Conservation (phyloP, 2,329 filamentous ascomycete genomes). For the Dryadomyces quercus-mongolicae region DNA sequence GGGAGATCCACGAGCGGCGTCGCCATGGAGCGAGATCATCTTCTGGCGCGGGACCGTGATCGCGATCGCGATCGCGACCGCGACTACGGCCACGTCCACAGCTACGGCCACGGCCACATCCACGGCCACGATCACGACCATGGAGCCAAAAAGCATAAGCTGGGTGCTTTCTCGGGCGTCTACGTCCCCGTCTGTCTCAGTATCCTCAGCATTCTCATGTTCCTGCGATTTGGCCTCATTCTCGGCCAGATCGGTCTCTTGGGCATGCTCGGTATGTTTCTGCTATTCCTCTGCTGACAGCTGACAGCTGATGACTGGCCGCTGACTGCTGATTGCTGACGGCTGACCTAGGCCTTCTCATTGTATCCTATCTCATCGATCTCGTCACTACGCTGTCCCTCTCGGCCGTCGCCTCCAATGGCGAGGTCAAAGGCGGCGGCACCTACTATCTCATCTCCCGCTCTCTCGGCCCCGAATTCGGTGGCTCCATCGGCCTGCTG, state of each 20-base stretch:
- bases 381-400: slow-evolving; percentile 77
- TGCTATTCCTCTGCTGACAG: too few relatives aligned
- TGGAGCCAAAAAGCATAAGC: slow-evolving; percentile 39
- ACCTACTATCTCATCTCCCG: slow-evolving; percentile 84
- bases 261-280: slow-evolving; percentile 59
- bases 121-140: slow-evolving; percentile 2
- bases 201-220: slow-evolving; percentile 85
- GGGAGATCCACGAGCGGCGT: too few relatives aligned
- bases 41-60: slow-evolving; percentile 5
- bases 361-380: slow-evolving; percentile 67
- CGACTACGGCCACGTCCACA: background rate
- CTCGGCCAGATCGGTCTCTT: slow-evolving; percentile 68
- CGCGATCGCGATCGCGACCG: too few relatives aligned
- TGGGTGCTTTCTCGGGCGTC: slow-evolving; percentile 66
- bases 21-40: slow-evolving; percentile 22
- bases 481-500: slow-evolving; percentile 74
- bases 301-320: too few relatives aligned
- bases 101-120: slow-evolving; percentile 2
- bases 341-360: slow-evolving; percentile 49
- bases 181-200: slow-evolving; percentile 85
- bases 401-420: slow-evolving; percentile 81
- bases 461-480: slow-evolving; percentile 77
- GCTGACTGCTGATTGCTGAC: too few relatives aligned
- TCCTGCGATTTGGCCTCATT: slow-evolving; percentile 76
- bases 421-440: slow-evolving; percentile 75